Conservation (phyloP, 225 moss, liverwort and hornwort genomes). For the Climacium dendroides region DNA sequence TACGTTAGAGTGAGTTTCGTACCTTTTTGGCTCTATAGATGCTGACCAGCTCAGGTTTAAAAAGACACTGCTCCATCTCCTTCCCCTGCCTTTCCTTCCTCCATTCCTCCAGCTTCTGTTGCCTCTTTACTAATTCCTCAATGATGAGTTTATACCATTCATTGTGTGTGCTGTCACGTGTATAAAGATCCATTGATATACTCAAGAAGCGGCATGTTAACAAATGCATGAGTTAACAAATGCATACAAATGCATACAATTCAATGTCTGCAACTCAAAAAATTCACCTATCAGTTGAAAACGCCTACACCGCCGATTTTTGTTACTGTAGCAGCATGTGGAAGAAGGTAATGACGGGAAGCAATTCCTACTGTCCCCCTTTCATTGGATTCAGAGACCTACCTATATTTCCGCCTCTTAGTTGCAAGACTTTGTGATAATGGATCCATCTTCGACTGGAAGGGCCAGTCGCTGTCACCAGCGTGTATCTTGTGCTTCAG, state of each 20-base stretch:
- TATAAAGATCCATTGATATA: background rate
- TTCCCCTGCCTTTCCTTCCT: constrained; percentile 47
- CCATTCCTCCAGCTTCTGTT: constrained; percentile 60
- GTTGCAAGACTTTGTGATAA: constrained; percentile 67
- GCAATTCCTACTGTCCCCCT: background rate
- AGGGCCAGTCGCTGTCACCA: constrained; percentile 28
- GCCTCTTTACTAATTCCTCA: constrained; percentile 63
- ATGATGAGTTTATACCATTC: constrained; percentile 77
- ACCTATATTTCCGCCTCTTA: constrained; percentile 76
- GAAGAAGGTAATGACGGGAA: background rate
- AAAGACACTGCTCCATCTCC: constrained; percentile 92
- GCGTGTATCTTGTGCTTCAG: constrained; percentile 57
- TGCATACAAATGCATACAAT: too few species aligned
- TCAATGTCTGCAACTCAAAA: background rate
- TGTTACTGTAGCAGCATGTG: background rate
- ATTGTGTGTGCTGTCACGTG: constrained; percentile 54
- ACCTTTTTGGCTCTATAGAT: constrained; percentile 25
- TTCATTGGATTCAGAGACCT: background rate
- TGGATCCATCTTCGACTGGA: constrained; percentile 76
- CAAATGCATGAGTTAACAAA: background rate
- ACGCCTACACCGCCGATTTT: background rate
- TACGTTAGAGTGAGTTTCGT: background rate
- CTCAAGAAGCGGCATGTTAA: background rate
- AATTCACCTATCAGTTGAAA: background rate
- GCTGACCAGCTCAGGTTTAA: constrained; percentile 59